Conservation (phyloP, 176 grass and related monocot species). For the Hsuehochloa calcarea region DNA sequence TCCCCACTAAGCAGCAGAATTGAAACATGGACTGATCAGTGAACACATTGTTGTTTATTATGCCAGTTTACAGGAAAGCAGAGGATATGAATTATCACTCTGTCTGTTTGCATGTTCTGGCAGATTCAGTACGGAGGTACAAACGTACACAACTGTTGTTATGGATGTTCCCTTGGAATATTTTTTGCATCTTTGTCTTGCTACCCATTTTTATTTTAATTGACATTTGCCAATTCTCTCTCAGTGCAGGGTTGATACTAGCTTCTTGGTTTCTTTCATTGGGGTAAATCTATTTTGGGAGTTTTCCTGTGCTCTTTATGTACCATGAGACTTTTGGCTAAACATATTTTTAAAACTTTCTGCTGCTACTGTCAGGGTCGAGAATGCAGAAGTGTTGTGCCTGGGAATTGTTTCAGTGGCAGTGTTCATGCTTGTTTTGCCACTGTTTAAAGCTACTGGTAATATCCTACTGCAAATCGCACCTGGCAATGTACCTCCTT, state of each 20-base stretch:
- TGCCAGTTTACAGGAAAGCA: slow-evolving; percentile 84
- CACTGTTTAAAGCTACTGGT: slow-evolving; percentile 83
- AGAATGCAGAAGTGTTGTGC: slow-evolving; percentile 93
- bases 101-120: slow-evolving; percentile 87
- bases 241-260: slow-evolving; percentile 97
- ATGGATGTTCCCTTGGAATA: slow-evolving; percentile 2
- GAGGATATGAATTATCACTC: slow-evolving; percentile 99
- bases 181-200: neutral
- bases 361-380: slow-evolving; percentile 52
- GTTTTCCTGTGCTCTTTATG: neutral
- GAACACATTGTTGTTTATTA: neutral
- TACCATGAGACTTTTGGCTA: neutral
- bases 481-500: slow-evolving; percentile 76
- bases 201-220: neutral
- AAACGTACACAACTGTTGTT: neutral
- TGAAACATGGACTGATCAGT: neutral
- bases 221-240: slow-evolving; percentile 28
- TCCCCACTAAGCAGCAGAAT: neutral
- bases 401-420: slow-evolving; percentile 90
- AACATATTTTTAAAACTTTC: neutral
- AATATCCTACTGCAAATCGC: slow-evolving; percentile 86
- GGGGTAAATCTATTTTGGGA: slow-evolving; percentile 50
- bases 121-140: slow-evolving; percentile 94
- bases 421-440: slow-evolving; percentile 91
- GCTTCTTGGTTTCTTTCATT: slow-evolving; percentile 96